Conservation (phyloP, 495 filamentous ascomycete species). For the Cudoniella acicularis region DNA sequence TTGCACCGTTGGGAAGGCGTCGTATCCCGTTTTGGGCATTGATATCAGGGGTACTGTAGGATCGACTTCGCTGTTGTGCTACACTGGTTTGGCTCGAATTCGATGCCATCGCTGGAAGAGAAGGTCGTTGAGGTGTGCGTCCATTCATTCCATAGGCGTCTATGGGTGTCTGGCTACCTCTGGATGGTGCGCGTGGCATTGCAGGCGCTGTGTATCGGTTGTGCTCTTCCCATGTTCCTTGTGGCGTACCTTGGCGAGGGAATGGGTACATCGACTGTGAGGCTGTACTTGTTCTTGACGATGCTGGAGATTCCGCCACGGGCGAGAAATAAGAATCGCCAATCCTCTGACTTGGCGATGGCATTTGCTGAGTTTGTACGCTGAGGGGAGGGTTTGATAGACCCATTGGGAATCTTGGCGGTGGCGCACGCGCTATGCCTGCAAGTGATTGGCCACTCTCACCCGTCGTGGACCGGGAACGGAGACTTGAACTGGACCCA, state of each 20-base stretch:
- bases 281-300: conserved; percentile 68
- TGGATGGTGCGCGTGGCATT: conserved; percentile 70
- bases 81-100: conserved; percentile 41
- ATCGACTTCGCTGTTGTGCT: conserved; percentile 49
- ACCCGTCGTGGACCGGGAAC: conserved; percentile 74
- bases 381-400: conserved; percentile 56
- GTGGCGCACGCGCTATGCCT: conserved; percentile 48
- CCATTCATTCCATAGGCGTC: conserved; percentile 61
- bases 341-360: conserved; percentile 27
- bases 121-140: conserved; percentile 70
- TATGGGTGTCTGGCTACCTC: conserved; percentile 64
- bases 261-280: conserved; percentile 62
- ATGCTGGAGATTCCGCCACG: conserved; percentile 74
- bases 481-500: conserved; percentile 72
- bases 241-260: conserved; percentile 65
- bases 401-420: conserved; percentile 66
- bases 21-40: conserved; percentile 39
- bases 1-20: conserved; percentile 28
- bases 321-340: conserved; percentile 91
- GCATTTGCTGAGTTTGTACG: conserved; percentile 66
- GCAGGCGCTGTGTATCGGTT: conserved; percentile 86
- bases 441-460: conserved; percentile 57
- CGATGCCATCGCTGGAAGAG: conserved; percentile 65
- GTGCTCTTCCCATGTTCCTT: conserved; percentile 59
- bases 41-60: conserved; percentile 62